phyloP scores from a whole-genome alignment of 768 basidiomycete species.

The Suillus americanus region DNA sequence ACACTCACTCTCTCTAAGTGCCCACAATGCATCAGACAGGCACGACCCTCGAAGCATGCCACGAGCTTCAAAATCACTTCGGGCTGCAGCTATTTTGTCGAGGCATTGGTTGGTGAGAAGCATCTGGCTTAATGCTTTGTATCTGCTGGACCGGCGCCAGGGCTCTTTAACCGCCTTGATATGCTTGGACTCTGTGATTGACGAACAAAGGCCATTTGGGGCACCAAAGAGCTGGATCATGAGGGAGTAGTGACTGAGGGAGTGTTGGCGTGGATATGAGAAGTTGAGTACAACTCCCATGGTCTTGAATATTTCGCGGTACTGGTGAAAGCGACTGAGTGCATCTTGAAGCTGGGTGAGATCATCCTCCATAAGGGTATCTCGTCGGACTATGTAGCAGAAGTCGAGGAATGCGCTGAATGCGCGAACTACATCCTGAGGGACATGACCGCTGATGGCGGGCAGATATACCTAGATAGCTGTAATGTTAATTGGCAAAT shows the following conservation, averaged over 20 bases:
- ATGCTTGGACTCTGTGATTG: too few relatives aligned
- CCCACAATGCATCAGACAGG: too few relatives aligned
- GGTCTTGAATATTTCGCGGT: background rate
- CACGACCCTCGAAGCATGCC: too few relatives aligned
- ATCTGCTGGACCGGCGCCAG: too few relatives aligned
- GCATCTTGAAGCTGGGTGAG: slow-evolving; percentile 2
- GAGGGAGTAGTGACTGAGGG: background rate
- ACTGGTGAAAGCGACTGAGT: background rate
- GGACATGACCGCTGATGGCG: slow-evolving; percentile 32
- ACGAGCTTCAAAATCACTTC: too few relatives aligned
- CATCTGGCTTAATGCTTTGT: too few relatives aligned
- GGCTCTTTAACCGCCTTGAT: too few relatives aligned
- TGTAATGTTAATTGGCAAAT: background rate
- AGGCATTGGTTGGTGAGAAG: too few relatives aligned
- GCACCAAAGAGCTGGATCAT: slow-evolving; percentile 25
- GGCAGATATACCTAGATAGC: slow-evolving; percentile 30
- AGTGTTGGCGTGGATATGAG: background rate
- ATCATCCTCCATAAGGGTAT: background rate
- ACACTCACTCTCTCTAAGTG: too few relatives aligned
- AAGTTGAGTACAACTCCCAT: background rate
- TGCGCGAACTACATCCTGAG: slow-evolving; percentile 18
- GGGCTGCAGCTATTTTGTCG: too few relatives aligned
- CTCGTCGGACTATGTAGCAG: slow-evolving; percentile 16
- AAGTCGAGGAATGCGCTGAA: slow-evolving; percentile 27
- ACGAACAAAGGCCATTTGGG: slow-evolving; percentile 20